A percentile compares a stretch with the other conserved stretches of the same genome.
These are phyloP conservation scores for Leccinum arenicola DNA, from an alignment of 768 basidiomycete species.

Conservation along the genomic window DNA sequence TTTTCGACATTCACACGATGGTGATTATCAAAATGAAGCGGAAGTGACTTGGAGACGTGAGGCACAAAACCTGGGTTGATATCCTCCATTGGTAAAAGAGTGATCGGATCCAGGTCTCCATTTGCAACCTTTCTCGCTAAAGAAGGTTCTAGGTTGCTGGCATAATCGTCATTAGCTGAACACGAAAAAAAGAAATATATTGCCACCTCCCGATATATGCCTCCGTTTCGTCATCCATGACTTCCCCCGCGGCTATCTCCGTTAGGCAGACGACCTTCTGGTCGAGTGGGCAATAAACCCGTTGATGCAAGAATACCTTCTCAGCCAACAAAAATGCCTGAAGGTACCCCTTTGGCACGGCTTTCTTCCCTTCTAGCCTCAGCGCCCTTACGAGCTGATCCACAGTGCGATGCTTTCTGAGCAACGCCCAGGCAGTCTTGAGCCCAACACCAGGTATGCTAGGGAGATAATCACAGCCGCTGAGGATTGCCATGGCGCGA, in stretches of 20 bases:
- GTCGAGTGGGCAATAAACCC: constrained; percentile 78
- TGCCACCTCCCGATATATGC: constrained; percentile 67
- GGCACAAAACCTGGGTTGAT: constrained; percentile 70
- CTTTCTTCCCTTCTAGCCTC: constrained; percentile 79
- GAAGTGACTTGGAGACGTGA: constrained; percentile 44
- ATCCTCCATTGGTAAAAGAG: constrained; percentile 68
- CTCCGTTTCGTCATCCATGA: constrained; percentile 60
- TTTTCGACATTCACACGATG: constrained; percentile 33
- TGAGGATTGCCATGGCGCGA: constrained; percentile 89
- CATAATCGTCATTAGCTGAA: constrained; percentile 10
- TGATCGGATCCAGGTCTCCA: constrained; percentile 72
- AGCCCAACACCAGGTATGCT: constrained; percentile 90
- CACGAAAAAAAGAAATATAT: constrained; percentile 1
- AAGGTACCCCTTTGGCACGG: constrained; percentile 74
- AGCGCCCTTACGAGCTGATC: constrained; percentile 79
- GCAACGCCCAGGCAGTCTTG: constrained; percentile 84
- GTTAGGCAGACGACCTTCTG: constrained; percentile 70
- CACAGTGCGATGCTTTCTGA: constrained; percentile 82
- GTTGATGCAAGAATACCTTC: constrained; percentile 88
- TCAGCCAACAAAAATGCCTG: constrained; percentile 79
- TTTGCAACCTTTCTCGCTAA: constrained; percentile 65
- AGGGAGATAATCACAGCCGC: constrained; percentile 89
- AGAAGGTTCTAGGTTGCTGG: constrained; percentile 60
- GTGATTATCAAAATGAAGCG: constrained; percentile 29
- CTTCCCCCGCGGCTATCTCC: constrained; percentile 48